Base-by-base conservation (phyloP, 805 yeast species). In the Metschnikowia orientalis region DNA sequence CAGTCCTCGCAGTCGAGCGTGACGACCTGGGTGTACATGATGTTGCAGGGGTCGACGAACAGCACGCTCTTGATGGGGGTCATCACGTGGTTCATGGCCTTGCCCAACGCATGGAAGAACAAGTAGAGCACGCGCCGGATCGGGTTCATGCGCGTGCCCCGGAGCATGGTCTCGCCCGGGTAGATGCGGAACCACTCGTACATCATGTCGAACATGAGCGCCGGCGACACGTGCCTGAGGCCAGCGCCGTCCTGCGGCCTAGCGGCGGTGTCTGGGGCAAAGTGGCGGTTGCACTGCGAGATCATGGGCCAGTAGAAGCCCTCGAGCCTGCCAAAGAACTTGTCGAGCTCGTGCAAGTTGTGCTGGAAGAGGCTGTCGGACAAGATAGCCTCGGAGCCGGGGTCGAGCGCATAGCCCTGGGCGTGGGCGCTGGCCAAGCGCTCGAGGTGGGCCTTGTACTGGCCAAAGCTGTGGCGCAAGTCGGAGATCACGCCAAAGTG, bases 41-140 rank as follows among this genome's bases (percentile, higher is more conserved):
- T 47, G 36, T 60, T 42, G 23, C 59, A 47, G 10, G 67, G 48
- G 30, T 66, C 71, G 12, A 59, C 54, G 13, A 59, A 34, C 45
- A 61, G 40, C 3, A 64, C 41, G 5, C 62, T 51, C 39, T 66
- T 49, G 5, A 65, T 50, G 4, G 66, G 62, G 0, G 69, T 45
- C 13, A 59, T 47, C 2, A 59, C 51, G 28, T 64, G 60, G 16
- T 44, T 37, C 18, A 66, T 40, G 6, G 61, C 42, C 35, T 54
- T 61, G 1, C 67, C 71, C 16, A 61, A 44, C 1, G 65, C 63
- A 17, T 42, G 48, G 42, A 44, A 64, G 28, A 63, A 62, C 22
- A 64, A 47, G 35, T 57, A 58, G 29, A 63, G 51, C 4, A 58
- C 52, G 33, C 56, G 57, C 30, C 57, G 58, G 11, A 59, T 42